Evolutionary conservation across 805 yeast genomes (phyloP).

Genomic region (Barnettozyma botsteinii): DNA sequence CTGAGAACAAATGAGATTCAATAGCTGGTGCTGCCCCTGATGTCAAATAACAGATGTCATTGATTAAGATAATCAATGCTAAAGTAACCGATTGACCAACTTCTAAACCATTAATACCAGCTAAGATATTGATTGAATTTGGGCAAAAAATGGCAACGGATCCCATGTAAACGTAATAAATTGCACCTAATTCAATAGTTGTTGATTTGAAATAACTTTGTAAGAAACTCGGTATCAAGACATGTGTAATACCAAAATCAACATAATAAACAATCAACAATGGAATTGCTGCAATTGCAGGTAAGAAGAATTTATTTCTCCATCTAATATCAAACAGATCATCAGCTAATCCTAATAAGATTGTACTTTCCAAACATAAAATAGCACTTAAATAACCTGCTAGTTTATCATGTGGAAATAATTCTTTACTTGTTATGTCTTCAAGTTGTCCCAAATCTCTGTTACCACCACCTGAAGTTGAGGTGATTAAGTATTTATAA

Average conservation of each 20-base stretch:
- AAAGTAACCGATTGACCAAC: conserved; percentile 90
- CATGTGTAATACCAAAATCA: conserved; percentile 88
- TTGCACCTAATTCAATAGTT: conserved; percentile 62
- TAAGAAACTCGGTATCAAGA: conserved; percentile 68
- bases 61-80: conserved; percentile 61
- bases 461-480: conserved; percentile 54
- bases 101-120: conserved; percentile 95
- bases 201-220: conserved; percentile 35
- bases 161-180: conserved; percentile 88
- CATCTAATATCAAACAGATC: conserved; percentile 94
- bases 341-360: conserved; percentile 84
- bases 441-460: conserved; percentile 34
- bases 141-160: conserved; percentile 91
- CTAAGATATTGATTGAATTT: conserved; percentile 89
- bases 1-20: conserved; percentile 78
- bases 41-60: conserved; percentile 68
- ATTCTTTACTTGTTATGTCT: conserved; percentile 8
- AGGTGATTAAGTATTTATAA: conserved; percentile 61
- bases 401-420: conserved; percentile 75
- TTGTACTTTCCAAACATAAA: conserved; percentile 75
- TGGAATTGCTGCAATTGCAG: conserved; percentile 92
- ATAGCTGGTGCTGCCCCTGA: conserved; percentile 51
- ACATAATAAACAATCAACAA: conserved; percentile 85
- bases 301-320: conserved; percentile 95
- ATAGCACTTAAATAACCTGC: conserved; percentile 84